A percentile compares a stretch with the other conserved stretches of the same genome.
Evolutionary conservation across 2,329 filamentous ascomycete genomes (phyloP).

Genomic region (Zasmidium citrigriseum): DNA sequence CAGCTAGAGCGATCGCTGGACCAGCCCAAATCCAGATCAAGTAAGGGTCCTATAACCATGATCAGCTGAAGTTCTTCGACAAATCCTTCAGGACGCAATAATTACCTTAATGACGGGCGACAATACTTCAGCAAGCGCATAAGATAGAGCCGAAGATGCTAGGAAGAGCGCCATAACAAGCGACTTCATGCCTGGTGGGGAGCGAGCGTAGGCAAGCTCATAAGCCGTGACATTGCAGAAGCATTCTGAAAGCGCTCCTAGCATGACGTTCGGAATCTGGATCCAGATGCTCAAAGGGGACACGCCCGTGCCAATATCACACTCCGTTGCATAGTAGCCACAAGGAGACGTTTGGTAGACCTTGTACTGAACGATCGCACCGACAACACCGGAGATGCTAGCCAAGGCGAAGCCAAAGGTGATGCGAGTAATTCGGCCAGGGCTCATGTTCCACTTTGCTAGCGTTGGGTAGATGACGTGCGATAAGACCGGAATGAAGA

Average conservation of each 20-base stretch:
- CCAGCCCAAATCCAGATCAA: conserved; percentile 43
- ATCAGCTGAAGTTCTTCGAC: neutral
- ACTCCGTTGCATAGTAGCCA: conserved; percentile 35
- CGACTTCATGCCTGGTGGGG: conserved; percentile 45
- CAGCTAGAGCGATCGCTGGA: conserved; percentile 44
- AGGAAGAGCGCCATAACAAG: conserved; percentile 40
- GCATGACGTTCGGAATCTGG: conserved; percentile 36
- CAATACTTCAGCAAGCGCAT: conserved; percentile 45
- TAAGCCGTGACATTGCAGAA: conserved; percentile 46
- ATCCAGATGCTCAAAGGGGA: conserved; percentile 23
- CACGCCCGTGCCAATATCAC: conserved; percentile 17
- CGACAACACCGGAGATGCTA: conserved; percentile 53
- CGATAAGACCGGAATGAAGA: conserved; percentile 43
- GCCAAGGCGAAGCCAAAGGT: conserved; percentile 53
- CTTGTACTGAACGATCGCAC: conserved; percentile 54
- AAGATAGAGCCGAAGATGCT: conserved; percentile 42
- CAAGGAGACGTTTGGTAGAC: conserved; percentile 56
- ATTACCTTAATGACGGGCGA: conserved; percentile 41
- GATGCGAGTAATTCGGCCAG: conserved; percentile 53
- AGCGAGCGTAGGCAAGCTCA: conserved; percentile 47
- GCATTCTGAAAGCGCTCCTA: conserved; percentile 42
- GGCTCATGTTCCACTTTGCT: conserved; percentile 39
- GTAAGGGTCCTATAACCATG: conserved; percentile 42
- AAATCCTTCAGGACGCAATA: neutral
- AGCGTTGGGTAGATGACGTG: conserved; percentile 46